Base-by-base conservation (phyloP, 257 asterid species). In the Coffea canephora region DNA sequence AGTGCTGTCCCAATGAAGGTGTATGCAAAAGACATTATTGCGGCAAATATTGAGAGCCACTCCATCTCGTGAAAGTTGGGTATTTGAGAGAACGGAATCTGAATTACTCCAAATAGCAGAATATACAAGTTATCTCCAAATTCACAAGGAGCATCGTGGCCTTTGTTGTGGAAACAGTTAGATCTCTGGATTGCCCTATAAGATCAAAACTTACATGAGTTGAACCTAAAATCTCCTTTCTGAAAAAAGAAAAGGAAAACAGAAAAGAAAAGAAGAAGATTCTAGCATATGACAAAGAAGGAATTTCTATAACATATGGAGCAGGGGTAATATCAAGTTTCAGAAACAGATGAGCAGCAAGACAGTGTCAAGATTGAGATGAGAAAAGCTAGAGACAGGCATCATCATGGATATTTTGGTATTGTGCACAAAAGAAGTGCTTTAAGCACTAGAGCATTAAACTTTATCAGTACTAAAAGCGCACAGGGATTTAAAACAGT, bases 141-240 rank as follows among this genome's bases (percentile, higher is more conserved):
- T 71, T 84, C 86, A 82, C 92, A 88, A 11, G 91, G 88, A 69
- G 90, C 89, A 66, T 86, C 69, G 1, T 90, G 94, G 55, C 92
- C 94, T 74, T 87, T 78, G 68, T 82, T 59, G 88, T 90, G 94
- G 78, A 84, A 90, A 55, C 94, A 90, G 78, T 90, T 90, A 66
- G 94, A 90, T 87, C 84, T 80, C 83, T 86, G 79, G 77, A 90
- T 90, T 21, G 94, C 92, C 90, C 92, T 90, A 68, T 34, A 73
- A 71, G 3, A 46, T 3, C 1, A 7, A 46, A 46, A 7, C 1
- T 46, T 46, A 46, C 50, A 46, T 46, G 5, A 46, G 50, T 46
- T 46, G 50, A 46, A 46, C 9, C 8, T 9, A 3, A 46, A 46
- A 46, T 46, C 11, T 46, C 11, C 50, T 46, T 9, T 46, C 50